Evolutionary conservation across 495 filamentous ascomycete genomes (phyloP), one percentile per base, ranked within the genome.

Genomic region (Tuber borchii): DNA sequence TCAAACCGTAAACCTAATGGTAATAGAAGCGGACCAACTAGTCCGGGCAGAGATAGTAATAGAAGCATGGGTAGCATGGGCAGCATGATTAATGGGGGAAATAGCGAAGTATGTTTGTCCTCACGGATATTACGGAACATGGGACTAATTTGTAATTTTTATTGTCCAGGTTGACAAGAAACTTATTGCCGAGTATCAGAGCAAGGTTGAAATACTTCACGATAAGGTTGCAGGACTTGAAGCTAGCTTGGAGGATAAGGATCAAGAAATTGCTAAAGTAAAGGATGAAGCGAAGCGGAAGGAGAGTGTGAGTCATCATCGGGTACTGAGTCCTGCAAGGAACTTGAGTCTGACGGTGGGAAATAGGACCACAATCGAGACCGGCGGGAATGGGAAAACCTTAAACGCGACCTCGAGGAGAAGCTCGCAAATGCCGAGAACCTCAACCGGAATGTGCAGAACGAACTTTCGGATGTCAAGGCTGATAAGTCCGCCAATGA

Each of bases 391-490:
- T 97, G 91, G 92, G 88, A 91, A 31, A 89, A 91, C 71, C 78
- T 95, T 20, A 91, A 90, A 72, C 83, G 84, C n/a, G 87, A 89
- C 65, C 86, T 99, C 65, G 95, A 98, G 84, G 87, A 84, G 71
- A 93, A 92, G 82, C 86, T 97, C n/a, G 85, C 87, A 12, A 88
- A 95, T 79, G 92, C 93, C 2, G 90, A 95, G 81, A 88, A 88
- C 70, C 84, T 97, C 42, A 95, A 94, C 78, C 88, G 88, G 17
- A 91, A 91, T 22, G 83, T 98, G 56, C 90, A 91, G 80, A 85
- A 88, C 26, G 93, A 97, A 83, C 85, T 99, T 20, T 90, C 95
- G 34, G 87, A 88, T 39, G 85, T 94, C 31, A 89, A 89, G 69
- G 84, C 86, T 26, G 90, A 93, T 61, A 92, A 94, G 70, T 87